Evolutionary conservation across 2,329 filamentous ascomycete species (phyloP), one percentile per base, ranked within the genome.

Genomic region (Chaetomium sp.): DNA sequence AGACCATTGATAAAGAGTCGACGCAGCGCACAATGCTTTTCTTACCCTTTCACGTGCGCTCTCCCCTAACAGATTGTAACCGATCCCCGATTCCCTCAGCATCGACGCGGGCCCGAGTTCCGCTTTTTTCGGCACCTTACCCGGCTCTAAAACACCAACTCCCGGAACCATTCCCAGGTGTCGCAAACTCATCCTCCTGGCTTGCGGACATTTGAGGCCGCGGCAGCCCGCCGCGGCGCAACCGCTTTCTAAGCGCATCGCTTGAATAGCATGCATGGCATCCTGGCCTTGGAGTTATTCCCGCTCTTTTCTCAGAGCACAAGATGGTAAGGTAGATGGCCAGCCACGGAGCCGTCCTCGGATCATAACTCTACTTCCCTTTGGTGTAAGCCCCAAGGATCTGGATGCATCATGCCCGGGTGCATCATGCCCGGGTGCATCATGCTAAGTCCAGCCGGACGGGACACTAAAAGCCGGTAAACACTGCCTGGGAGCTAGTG

Each of bases 1-100:
- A 53, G 60, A 57, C 62, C 25, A 56, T 35, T 42, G 50, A 61
- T 57, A 61, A 64, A 60, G 51, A 53, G 53, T 51, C 55, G 51
- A 31, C 57, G 21, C 60, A 13, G 21, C 59, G 50, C 56, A 33
- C 31, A 51, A 23, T 51, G 19, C 45, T 33, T 63, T 64, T 58
- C 35, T 55, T 25, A 38, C 35, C 12, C 25, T 38, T 62, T 62
- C 64, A 63, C 61, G 58, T 66, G 63, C 51, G 27, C 33, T 55
- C n/a, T 45, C 51, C n/a, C 33, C 16, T 49, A 42, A 25, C 19
- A 31, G 2, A 35, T 19, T 51, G 49, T 60, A 54, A 27, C 55
- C 49, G 58, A 55, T 29, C 42, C 13, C 35, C 58, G 54, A 42
- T 51, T 29, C n/a, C 49, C 35, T 51, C 38, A 55, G 38, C 35